phyloP scores from a whole-genome alignment of 2,329 filamentous ascomycete species.

The Neopestalotiopsis sp. region DNA sequence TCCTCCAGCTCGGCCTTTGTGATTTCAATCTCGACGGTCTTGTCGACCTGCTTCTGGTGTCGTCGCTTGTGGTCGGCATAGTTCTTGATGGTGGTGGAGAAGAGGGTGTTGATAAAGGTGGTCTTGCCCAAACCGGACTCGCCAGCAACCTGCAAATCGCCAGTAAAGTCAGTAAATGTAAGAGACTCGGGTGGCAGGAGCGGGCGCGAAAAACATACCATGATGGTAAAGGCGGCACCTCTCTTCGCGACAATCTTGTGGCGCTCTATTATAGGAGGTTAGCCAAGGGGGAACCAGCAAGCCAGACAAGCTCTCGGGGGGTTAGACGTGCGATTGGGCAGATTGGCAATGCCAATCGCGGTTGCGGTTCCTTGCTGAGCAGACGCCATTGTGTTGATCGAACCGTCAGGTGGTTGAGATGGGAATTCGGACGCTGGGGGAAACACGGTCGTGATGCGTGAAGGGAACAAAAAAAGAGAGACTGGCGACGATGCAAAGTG shows the following conservation, averaged over 20 bases:
- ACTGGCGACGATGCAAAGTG: background rate
- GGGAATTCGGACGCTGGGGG: background rate
- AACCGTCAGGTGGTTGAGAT: background rate
- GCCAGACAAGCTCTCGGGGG: background rate
- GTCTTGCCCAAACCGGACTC: slow-evolving; percentile 99
- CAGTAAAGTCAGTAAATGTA: slow-evolving; percentile 18
- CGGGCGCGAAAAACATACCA: slow-evolving; percentile 64
- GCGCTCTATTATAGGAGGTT: slow-evolving; percentile 42
- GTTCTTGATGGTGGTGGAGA: slow-evolving; percentile 99
- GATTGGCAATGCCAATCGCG: slow-evolving; percentile 76
- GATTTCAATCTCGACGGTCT: slow-evolving; percentile 99
- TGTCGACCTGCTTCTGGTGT: slow-evolving; percentile 99
- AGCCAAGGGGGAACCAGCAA: background rate
- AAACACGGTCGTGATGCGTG: slow-evolving; percentile 7
- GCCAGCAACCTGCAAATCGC: slow-evolving; percentile 77
- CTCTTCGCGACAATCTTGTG: slow-evolving; percentile 80
- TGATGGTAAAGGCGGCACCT: slow-evolving; percentile 98
- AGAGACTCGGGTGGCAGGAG: background rate
- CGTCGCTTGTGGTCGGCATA: slow-evolving; percentile 99
- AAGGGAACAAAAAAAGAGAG: background rate
- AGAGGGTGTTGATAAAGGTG: slow-evolving; percentile 99
- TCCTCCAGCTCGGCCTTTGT: slow-evolving; percentile 99
- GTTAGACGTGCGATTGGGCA: slow-evolving; percentile 61
- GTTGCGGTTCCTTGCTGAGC: slow-evolving; percentile 58
- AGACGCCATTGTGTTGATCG: slow-evolving; percentile 15